Evolutionary conservation across 257 asterid genomes (phyloP).

Genomic region (Solanum boliviense): DNA sequence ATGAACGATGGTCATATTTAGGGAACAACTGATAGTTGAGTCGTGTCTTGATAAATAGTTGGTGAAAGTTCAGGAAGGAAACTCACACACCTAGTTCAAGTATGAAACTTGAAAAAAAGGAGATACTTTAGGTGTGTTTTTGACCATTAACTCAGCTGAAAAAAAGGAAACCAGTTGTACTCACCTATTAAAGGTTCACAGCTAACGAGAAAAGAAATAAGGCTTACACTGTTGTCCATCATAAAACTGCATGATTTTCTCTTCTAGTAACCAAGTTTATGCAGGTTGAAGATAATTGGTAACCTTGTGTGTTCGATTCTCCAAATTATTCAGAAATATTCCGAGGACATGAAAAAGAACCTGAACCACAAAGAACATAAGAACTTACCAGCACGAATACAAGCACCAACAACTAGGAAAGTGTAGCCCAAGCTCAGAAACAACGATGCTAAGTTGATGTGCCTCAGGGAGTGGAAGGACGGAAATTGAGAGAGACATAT

Average conservation of each 20-base stretch:
- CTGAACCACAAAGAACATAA: neutral
- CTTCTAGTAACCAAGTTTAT: neutral
- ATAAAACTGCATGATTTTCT: neutral
- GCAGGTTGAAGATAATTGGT: neutral
- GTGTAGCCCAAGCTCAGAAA: slow-evolving; percentile 78
- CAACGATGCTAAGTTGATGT: slow-evolving; percentile 66
- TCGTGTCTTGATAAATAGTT: neutral
- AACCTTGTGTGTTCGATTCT: neutral
- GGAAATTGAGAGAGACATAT: slow-evolving; percentile 87
- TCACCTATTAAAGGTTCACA: neutral
- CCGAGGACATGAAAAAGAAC: neutral
- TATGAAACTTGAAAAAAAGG: neutral
- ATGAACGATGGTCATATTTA: no score
- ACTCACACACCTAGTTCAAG: neutral
- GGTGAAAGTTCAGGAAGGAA: neutral
- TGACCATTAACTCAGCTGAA: neutral
- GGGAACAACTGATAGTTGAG: neutral
- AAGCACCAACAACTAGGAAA: slow-evolving; percentile 83
- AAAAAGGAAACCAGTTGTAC: neutral
- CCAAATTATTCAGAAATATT: neutral
- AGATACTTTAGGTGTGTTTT: neutral
- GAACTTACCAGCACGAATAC: slow-evolving; percentile 58
- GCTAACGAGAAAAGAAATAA: neutral
- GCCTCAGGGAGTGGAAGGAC: slow-evolving; percentile 92
- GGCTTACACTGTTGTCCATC: neutral